Evolutionary conservation across 345 rosid species (phyloP), one percentile per base, ranked within the genome.

Genomic region (Aquilaria malaccensis): DNA sequence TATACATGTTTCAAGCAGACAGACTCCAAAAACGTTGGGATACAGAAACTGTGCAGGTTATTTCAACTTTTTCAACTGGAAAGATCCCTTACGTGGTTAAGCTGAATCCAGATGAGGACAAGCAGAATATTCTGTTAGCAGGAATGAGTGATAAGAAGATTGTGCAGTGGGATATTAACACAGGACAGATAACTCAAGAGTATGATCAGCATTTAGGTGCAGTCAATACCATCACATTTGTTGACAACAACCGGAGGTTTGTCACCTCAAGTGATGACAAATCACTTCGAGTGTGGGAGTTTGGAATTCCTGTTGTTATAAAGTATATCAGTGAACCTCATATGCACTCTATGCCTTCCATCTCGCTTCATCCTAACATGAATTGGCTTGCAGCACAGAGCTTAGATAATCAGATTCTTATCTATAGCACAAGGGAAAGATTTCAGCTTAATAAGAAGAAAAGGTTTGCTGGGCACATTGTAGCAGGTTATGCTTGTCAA

Each of bases 91-190:
- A 86, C 67, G 97, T 90, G 3, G 97, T 90, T 46, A 94, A 85
- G 83, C 81, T 94, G 58, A 88, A 94, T 70, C 99, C 97, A 0
- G 96, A 90, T 69, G 91, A 90, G 55, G 97, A 94, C 68, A 94
- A 94, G 78, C 99, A 90, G 84, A 90, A 86, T 54, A 82, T 90
- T 63, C 74, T 94, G 75, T 82, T 94, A 79, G 99, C 96, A 0
- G 99, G 97, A 33, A 90, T 94, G 99, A 94, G 97, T 49, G 97
- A 90, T 83, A 94, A 94, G 79, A 94, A 94, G 88, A 94, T 94
- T 54, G 97, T 90, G 59, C 99, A 94, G 74, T 94, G 99, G 99
- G 99, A 94, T 80, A 88, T 94, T 75, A 88, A 86, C n/a, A 59
- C 91, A 0, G 96, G 96, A 63, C 89, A 94, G 79, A 82, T 94